Percentiles rank a stretch among this genome's conserved stretches.
Conservation (phyloP, 208 protist species). For the Wallacemonas sp. region DNA sequence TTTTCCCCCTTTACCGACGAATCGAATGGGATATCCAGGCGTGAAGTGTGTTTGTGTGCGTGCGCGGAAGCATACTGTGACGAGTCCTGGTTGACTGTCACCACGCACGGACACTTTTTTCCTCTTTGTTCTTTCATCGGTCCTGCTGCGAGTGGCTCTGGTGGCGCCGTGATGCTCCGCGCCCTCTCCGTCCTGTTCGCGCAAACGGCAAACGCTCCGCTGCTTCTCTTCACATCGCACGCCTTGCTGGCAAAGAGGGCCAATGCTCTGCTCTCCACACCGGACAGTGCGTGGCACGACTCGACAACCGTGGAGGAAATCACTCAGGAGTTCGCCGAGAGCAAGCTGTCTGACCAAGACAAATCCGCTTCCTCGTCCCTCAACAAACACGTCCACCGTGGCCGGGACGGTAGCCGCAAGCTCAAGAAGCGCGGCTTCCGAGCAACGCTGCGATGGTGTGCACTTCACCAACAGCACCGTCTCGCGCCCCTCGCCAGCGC, state of each 20-base stretch:
- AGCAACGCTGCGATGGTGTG: slow-evolving; percentile 63
- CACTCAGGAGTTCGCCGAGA: neutral
- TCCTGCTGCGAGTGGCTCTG: too few species aligned
- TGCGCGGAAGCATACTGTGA: too few species aligned
- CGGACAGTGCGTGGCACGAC: neutral
- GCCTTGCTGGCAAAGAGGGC: neutral
- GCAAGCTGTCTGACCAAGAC: neutral
- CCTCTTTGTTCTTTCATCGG: too few species aligned
- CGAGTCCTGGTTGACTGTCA: too few species aligned
- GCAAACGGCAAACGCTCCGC: neutral
- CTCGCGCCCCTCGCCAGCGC: neutral
- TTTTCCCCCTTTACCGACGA: too few species aligned
- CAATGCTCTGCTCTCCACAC: neutral
- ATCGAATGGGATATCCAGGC: too few species aligned
- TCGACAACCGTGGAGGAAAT: neutral
- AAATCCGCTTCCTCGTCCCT: too few species aligned
- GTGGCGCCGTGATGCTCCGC: too few species aligned
- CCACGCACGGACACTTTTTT: too few species aligned
- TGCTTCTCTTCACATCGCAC: neutral
- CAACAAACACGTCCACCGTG: too few species aligned
- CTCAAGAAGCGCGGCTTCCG: slow-evolving; percentile 61
- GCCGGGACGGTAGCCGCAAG: too few species aligned
- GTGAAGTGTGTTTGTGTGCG: too few species aligned
- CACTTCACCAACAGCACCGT: slow-evolving; percentile 37
- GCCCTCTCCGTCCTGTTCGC: neutral